Base-by-base conservation (phyloP, 805 yeast genomes). In the Sugiyamaella mastotermitis region DNA sequence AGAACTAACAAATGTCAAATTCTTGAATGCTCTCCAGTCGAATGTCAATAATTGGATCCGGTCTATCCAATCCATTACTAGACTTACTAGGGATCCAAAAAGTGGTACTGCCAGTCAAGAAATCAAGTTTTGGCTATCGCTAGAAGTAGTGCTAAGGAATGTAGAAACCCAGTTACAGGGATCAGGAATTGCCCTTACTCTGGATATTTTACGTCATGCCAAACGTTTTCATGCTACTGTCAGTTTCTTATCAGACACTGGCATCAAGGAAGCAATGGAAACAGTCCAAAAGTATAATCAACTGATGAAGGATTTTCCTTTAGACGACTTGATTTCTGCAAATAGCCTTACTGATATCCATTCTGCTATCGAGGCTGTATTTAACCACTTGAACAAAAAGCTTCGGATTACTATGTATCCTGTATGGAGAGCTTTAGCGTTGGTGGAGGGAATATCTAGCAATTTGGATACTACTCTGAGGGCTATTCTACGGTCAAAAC, bases 151-250 rank as follows among this genome's bases (percentile, higher is more conserved):
- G 0, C 62, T 88, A 30, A 41, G 49, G 2, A 62, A 76, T 1
- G 66, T 83, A 1, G 72, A 74, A 37, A 64, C 65, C 1, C 95
- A 86, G 52, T 57, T 83, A 1, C 57, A 66, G 3, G 63, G 74
- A 1, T 66, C 68, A 0, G 78, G 74, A 24, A 73, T 85, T 1
- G 61, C 58, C 15, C 55, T 72, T 6, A 76, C 92, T 0, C 58
- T 86, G 10, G 74, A 72, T 1, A 62, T 83, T 0, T 64, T 88
- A 39, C 73, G 74, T 42, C 62, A 69, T 11, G 86, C 87, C 2
- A 87, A 83, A 48, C 66, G 97, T 46, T 83, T 79, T 52, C 94
- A 83, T 54, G 79, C 85, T 1, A 79, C 88, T 0, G 72, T 76
- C n/a, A 70, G 81, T 24, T 80, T 83, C 50, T 62, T 73, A 23